A percentile compares a stretch with the other conserved stretches of the same genome.
phyloP scores from a whole-genome alignment of 805 yeast species.

The Naumovozyma castellii region DNA sequence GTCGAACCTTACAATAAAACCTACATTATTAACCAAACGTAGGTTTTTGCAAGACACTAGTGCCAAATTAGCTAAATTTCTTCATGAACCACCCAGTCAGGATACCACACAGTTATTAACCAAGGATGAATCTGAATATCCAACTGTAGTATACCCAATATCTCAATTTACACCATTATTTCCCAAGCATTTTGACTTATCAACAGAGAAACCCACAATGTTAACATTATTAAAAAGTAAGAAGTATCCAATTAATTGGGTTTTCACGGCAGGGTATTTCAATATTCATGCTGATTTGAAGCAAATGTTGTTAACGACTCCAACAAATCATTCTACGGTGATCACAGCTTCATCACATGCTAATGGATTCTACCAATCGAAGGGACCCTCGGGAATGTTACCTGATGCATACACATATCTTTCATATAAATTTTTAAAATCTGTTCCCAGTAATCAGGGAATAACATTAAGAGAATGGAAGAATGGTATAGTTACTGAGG shows the following conservation, averaged over 20 bases:
- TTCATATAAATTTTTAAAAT: slow-evolving; percentile 57
- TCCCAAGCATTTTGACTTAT: slow-evolving; percentile 39
- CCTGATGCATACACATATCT: slow-evolving; percentile 82
- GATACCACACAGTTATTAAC: slow-evolving; percentile 1
- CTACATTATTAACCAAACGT: slow-evolving; percentile 37
- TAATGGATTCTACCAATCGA: slow-evolving; percentile 81
- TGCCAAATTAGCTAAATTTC: slow-evolving; percentile 44
- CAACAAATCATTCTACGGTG: slow-evolving; percentile 40
- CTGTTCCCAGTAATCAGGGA: slow-evolving; percentile 33
- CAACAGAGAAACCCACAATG: slow-evolving; percentile 76
- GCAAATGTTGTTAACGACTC: slow-evolving; percentile 44
- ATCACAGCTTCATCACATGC: slow-evolving; percentile 92
- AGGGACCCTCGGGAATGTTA: slow-evolving; percentile 68
- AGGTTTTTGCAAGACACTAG: slow-evolving; percentile 51
- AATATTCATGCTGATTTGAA: slow-evolving; percentile 76
- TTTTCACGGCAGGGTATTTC: slow-evolving; percentile 93
- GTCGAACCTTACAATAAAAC: slow-evolving; percentile 57
- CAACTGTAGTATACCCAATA: slow-evolving; percentile 77
- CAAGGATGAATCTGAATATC: slow-evolving; percentile 19
- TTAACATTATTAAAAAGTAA: slow-evolving; percentile 47
- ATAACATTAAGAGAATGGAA: slow-evolving; percentile 76
- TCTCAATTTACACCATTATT: slow-evolving; percentile 85
- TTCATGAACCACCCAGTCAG: slow-evolving; percentile 27
- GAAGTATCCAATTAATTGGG: slow-evolving; percentile 57
- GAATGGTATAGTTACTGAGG: slow-evolving; percentile 71